phyloP scores from a whole-genome alignment of 2,329 filamentous ascomycete species.

The Ampelomyces quisqualis region DNA sequence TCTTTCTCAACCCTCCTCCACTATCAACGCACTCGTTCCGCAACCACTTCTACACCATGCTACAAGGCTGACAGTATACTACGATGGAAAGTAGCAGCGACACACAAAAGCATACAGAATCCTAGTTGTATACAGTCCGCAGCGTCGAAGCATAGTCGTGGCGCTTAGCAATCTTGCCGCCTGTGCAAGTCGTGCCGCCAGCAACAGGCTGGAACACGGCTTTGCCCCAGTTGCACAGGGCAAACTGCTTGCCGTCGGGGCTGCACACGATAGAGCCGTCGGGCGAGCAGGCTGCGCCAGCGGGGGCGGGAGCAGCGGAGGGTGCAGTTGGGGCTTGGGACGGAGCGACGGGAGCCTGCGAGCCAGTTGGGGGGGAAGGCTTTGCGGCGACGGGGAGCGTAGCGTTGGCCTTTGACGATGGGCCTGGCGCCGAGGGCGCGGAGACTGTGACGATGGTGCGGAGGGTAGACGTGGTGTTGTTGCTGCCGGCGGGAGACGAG shows the following conservation, averaged over 20 bases:
- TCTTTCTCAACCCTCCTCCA: too few relatives aligned
- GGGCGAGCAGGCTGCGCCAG: slow-evolving; percentile 28
- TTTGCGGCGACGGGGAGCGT: slow-evolving; percentile 1
- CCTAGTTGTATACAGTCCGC: slow-evolving; percentile 1
- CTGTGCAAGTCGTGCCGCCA: slow-evolving; percentile 45
- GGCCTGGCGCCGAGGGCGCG: slow-evolving; percentile 10
- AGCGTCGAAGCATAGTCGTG: slow-evolving; percentile 11
- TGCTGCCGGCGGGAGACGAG: slow-evolving; percentile 3
- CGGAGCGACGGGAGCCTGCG: slow-evolving; percentile 2
- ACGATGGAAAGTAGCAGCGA: too few relatives aligned
- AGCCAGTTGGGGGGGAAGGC: not conserved
- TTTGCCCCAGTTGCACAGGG: slow-evolving; percentile 45
- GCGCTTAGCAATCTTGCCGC: slow-evolving; percentile 41
- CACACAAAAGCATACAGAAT: too few relatives aligned
- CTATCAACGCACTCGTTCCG: too few relatives aligned
- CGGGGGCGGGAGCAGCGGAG: not conserved
- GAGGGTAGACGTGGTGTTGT: slow-evolving; percentile 18
- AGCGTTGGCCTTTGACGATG: slow-evolving; percentile 1
- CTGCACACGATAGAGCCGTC: slow-evolving; percentile 45
- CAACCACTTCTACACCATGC: too few relatives aligned
- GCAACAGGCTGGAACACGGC: slow-evolving; percentile 46
- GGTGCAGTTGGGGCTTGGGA: slow-evolving; percentile 9
- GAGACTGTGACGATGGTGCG: slow-evolving; percentile 30
- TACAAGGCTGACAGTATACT: too few relatives aligned
- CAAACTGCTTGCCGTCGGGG: slow-evolving; percentile 40